Evolutionary conservation across 371 early-diverging fungal species (phyloP), one percentile per base, ranked within the genome.

Genomic region (Mucor piriformis): DNA sequence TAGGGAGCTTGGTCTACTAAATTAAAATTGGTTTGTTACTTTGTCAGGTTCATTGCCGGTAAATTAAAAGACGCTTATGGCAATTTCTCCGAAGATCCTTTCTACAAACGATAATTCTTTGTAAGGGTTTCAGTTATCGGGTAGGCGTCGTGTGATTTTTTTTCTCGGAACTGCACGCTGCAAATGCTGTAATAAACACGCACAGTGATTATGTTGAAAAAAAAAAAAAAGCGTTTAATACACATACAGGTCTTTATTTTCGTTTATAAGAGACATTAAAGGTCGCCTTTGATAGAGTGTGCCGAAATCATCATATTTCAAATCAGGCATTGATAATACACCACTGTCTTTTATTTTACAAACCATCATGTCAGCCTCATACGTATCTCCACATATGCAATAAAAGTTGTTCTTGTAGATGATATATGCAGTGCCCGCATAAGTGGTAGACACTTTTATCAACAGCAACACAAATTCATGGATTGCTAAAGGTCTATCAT

Each of bases 381-480:
- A 13, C 3, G 6, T 12, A 3, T 52, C 52, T 38, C 33, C 16
- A 37, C 52, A 38, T 6, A 52, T 38, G 20, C 52, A 52, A 24
- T 52, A 52, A 38, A 24, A 38, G 3, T 52, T 33, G 16, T 20
- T 10, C 12, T 38, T 23, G 24, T 52, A 52, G 15, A 52, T 24
- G 24, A 52, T 52, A 2, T 24, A n/a, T 3, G 4, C 38, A 13
- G 33, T 52, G 13, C 52, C 37, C 2, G 37, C 8, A 24, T 52
- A 24, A 6, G 37, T 38, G 3, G 52, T 52, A 38, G 52, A 52
- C 0, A 52, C 52, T 38, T 52, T 52, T 7, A 52, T 52, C 6
- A 52, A 24, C 2, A 52, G 25, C 8, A 52, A 24, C 0, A 52
- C 23, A 52, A 52, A 52, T 15, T 52, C 24, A 21, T 37, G 23